These are phyloP conservation scores for Barnettozyma wickerhamii DNA, from an alignment of 805 yeast species.

Conservation along the genomic window DNA sequence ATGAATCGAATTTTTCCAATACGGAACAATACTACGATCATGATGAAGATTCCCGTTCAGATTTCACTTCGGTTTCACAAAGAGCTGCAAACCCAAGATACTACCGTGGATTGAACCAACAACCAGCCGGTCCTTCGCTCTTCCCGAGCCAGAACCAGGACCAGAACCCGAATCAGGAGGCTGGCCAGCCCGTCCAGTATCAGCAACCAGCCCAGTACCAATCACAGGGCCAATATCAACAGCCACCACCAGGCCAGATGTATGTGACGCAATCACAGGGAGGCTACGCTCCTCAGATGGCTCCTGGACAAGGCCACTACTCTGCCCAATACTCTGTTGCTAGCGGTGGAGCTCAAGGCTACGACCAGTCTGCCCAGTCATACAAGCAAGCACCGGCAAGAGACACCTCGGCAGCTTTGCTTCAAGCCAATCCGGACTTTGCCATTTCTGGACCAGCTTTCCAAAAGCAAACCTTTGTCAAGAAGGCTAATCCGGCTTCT, in stretches of 20 bases:
- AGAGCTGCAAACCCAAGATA: slow-evolving; percentile 64
- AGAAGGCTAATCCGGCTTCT: slow-evolving; percentile 11
- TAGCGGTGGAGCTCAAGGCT: slow-evolving; percentile 3
- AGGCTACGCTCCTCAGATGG: not conserved
- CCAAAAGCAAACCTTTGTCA: slow-evolving; percentile 4
- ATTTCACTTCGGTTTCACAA: slow-evolving; percentile 76
- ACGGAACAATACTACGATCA: slow-evolving; percentile 11
- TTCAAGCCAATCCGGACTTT: slow-evolving; percentile 49
- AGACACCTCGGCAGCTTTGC: slow-evolving; percentile 36
- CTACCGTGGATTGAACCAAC: slow-evolving; percentile 31
- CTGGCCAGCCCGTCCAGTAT: slow-evolving; percentile 9
- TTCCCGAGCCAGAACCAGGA: slow-evolving; percentile 18
- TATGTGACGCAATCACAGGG: slow-evolving; percentile 11
- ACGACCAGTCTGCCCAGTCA: slow-evolving; percentile 1
- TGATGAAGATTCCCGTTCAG: slow-evolving; percentile 39
- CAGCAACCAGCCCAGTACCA: slow-evolving; percentile 15
- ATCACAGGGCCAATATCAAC: not conserved
- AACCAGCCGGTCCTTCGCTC: slow-evolving; percentile 19
- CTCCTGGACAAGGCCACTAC: not conserved
- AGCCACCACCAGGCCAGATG: slow-evolving; percentile 4
- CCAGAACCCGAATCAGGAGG: too few relatives aligned
- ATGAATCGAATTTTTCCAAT: slow-evolving; percentile 10
- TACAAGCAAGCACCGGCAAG: slow-evolving; percentile 3
- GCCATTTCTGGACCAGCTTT: slow-evolving; percentile 24
- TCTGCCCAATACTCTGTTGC: not conserved